phyloP scores from a whole-genome alignment of 176 grass and related monocot species.

The Aegilops sharonensis region DNA sequence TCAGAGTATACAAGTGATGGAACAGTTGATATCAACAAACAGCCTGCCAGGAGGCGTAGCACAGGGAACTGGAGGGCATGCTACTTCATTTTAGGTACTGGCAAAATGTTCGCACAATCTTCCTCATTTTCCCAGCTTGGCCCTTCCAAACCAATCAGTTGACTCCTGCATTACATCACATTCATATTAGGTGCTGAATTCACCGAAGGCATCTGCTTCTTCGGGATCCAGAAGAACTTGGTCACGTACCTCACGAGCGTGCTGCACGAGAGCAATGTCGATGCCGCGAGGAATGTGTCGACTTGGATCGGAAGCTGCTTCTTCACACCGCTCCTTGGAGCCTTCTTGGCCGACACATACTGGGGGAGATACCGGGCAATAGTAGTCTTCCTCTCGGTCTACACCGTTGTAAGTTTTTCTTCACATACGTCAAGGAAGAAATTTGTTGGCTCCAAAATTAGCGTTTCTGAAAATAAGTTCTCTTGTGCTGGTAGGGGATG shows the following conservation, averaged over 20 bases:
- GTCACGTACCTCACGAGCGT: conserved; percentile 2
- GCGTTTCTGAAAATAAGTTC: background rate
- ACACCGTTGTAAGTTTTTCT: background rate
- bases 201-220: background rate
- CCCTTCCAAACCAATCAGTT: too few species aligned
- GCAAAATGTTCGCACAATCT: background rate
- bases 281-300: background rate
- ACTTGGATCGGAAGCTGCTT: background rate
- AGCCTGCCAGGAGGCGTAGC: background rate
- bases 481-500: background rate
- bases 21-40: conserved; percentile 26
- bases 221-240: background rate
- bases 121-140: background rate
- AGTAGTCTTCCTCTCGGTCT: background rate
- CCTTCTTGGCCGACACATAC: conserved; percentile 7
- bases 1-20: conserved; percentile 12
- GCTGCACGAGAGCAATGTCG: conserved; percentile 12
- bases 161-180: too few species aligned
- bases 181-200: background rate
- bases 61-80: conserved; percentile 42
- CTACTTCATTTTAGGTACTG: conserved; percentile 34
- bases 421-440: too few species aligned
- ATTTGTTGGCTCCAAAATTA: too few species aligned
- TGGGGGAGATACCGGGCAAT: conserved; percentile 8
- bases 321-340: background rate